Conservation (phyloP, 73 alveolate species). For the Symbiodinium natans region DNA sequence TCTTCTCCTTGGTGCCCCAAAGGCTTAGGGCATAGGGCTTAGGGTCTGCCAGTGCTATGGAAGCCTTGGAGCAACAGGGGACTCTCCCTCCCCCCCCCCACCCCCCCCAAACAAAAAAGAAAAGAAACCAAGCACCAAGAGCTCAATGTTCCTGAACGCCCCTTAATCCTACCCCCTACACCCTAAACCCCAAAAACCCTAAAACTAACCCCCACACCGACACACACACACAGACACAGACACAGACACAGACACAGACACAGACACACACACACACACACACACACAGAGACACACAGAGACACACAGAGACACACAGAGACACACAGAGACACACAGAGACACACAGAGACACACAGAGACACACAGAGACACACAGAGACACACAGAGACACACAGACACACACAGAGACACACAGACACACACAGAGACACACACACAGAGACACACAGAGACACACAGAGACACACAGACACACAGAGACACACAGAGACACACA, state of each 20-base stretch:
- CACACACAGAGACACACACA: constrained; percentile 16
- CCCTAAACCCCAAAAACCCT: neutral
- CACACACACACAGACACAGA: constrained; percentile 4
- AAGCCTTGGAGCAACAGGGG: neutral
- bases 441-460: neutral
- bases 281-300: constrained; percentile 21
- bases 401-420: constrained; percentile 7
- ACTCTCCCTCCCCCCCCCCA: neutral
- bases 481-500: constrained; percentile 8
- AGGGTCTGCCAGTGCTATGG: neutral
- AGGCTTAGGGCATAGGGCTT: neutral
- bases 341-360: neutral
- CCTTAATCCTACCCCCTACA: neutral
- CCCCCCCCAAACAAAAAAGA: neutral
- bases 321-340: constrained; percentile 5
- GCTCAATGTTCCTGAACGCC: too few species aligned
- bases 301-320: constrained; percentile 10
- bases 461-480: neutral
- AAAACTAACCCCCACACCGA: neutral
- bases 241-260: neutral
- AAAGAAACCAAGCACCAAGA: too few species aligned
- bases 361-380: constrained; percentile 28
- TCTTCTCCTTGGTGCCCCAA: neutral
- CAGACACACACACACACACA: constrained; percentile 11
- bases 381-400: constrained; percentile 18